Base-by-base conservation (phyloP, 495 filamentous ascomycete species). In the Mytilinidion resinicola region DNA sequence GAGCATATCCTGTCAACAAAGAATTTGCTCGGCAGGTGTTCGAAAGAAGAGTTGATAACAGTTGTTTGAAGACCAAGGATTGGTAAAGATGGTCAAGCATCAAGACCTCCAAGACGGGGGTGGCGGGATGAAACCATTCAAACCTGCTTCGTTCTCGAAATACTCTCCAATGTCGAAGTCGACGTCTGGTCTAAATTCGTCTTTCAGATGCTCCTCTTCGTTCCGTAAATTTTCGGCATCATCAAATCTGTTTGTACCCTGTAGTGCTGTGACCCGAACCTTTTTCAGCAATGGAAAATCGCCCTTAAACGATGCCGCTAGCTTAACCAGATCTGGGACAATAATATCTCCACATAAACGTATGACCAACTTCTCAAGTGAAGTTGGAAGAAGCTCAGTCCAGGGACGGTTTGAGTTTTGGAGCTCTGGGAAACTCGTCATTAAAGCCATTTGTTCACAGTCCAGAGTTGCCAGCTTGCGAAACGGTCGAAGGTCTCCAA, bases 401-500 rank as follows among this genome's bases (percentile, higher is more conserved):
- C 15, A 48, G 19, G 44, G 44, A n/a, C 44, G 11, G n/a, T 20
- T 48, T 1, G n/a, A 19, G n/a, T 6, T 48, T 20, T 48, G 44
- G 3, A 11, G 15, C 1, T 10, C 21, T 48, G 44, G 44, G 4
- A 6, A 3, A 3, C 4, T 20, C 19, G 44, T 48, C 19, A 48
- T 19, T 1, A 48, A 21, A 11, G 44, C 44, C 4, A n/a, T 48
- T 21, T 48, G 14, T 21, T 48, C 44, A n/a, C 15, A n/a, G 21
- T 48, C 44, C 19, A 48, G 21, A 20, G 19, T 21, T 5, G 44
- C 44, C 14, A 48, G 44, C 21, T 21, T 48, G 19, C n/a, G 15
- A 20, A 48, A 48, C n/a, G 15, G 10, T 48, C 44, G 44, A 48
- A 48, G 15, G 21, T 48, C 44, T 48, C 44, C 44, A n/a, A 48